These are phyloP conservation scores for Paecilomyces variotii DNA, from an alignment of 2,329 filamentous ascomycete genomes.

Conservation along the genomic window DNA sequence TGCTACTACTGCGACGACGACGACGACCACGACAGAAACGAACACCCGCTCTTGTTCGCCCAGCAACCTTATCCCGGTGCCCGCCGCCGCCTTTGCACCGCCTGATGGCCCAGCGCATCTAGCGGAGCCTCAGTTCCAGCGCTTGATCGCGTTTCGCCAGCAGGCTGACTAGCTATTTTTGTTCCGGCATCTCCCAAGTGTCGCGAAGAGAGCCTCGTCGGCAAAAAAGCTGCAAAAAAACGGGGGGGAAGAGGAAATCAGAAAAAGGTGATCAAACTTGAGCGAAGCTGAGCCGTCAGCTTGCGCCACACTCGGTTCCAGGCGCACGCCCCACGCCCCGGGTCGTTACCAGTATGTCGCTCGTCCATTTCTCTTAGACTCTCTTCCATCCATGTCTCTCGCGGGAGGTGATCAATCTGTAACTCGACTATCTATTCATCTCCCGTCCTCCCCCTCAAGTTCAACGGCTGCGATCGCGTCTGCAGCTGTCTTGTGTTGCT, in stretches of 20 bases:
- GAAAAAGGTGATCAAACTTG: constrained; percentile 10
- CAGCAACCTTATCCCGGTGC: not conserved
- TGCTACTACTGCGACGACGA: no score
- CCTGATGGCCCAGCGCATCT: constrained; percentile 3
- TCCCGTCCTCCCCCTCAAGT: constrained; percentile 4
- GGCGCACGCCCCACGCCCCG: constrained; percentile 31
- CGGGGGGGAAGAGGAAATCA: not conserved
- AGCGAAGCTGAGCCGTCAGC: constrained; percentile 35
- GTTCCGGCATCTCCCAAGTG: constrained; percentile 9
- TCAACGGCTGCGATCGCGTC: not conserved
- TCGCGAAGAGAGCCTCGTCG: constrained; percentile 3
- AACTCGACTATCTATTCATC: not conserved
- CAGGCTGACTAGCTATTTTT: constrained; percentile 20
- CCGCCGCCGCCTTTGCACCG: constrained; percentile 1
- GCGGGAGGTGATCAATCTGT: not conserved
- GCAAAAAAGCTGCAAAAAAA: not conserved
- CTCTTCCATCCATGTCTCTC: constrained; percentile 3
- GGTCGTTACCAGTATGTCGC: constrained; percentile 5
- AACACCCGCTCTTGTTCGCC: not conserved
- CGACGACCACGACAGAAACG: not conserved
- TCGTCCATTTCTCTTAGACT: constrained; percentile 11
- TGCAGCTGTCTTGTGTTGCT: not conserved
- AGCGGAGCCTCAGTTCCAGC: constrained; percentile 6
- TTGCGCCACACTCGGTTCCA: constrained; percentile 38
- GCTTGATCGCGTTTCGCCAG: constrained; percentile 4